phyloP scores from a whole-genome alignment of 2,329 filamentous ascomycete species.

The Pleoardoris graminearum region DNA sequence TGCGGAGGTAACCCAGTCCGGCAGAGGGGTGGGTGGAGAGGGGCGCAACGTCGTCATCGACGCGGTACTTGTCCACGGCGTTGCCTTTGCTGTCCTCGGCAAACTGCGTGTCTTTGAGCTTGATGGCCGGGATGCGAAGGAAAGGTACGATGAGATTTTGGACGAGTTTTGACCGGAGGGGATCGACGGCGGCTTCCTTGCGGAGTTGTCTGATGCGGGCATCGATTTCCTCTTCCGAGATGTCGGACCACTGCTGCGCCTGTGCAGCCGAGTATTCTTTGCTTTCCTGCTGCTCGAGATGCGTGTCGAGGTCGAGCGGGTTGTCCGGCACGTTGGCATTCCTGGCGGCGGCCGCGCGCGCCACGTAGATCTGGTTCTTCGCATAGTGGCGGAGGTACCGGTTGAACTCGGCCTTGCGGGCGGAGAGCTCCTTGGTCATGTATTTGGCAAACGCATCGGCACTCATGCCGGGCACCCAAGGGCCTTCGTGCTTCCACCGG shows the following conservation, averaged over 20 bases:
- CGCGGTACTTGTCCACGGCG: constrained; percentile 30
- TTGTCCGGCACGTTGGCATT: constrained; percentile 11
- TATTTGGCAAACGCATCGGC: constrained; percentile 59
- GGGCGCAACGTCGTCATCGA: constrained; percentile 43
- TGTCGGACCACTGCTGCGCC: constrained; percentile 32
- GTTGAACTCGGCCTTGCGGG: constrained; percentile 39
- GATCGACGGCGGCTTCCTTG: constrained; percentile 51
- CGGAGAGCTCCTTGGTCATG: constrained; percentile 49
- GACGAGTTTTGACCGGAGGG: constrained; percentile 56
- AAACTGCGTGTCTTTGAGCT: constrained; percentile 29
- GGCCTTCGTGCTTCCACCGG: constrained; percentile 62
- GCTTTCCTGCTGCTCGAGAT: constrained; percentile 18
- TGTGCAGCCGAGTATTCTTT: constrained; percentile 20
- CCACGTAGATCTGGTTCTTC: constrained; percentile 38
- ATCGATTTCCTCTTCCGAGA: constrained; percentile 31
- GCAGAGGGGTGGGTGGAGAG: constrained; percentile 68
- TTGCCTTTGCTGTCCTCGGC: constrained; percentile 29
- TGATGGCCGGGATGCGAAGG: constrained; percentile 58
- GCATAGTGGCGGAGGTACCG: constrained; percentile 35
- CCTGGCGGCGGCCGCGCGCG: constrained; percentile 25
- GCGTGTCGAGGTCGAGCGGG: constrained; percentile 26
- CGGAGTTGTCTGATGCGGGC: constrained; percentile 45
- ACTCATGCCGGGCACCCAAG: constrained; percentile 61
- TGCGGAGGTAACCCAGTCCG: constrained; percentile 64
- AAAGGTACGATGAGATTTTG: constrained; percentile 56